These are phyloP conservation scores for Oryza punctata DNA, from an alignment of 176 grass and related monocot species.

Conservation along the genomic window DNA sequence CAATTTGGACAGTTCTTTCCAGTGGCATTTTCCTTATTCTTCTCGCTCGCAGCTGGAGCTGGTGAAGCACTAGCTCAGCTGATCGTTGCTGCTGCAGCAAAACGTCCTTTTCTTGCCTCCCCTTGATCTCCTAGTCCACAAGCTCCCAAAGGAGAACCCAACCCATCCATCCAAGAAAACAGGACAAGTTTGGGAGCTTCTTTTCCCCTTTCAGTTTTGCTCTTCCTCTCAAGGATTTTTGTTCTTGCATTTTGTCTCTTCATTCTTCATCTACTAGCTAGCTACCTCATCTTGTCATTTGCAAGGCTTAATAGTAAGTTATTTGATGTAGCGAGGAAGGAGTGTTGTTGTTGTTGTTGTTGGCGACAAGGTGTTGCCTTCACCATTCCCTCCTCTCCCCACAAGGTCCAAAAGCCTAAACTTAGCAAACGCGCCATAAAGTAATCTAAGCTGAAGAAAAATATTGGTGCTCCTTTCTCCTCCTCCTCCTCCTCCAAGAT, in stretches of 20 bases:
- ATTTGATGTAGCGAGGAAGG: not conserved
- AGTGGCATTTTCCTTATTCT: not conserved
- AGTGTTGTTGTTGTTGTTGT: not conserved
- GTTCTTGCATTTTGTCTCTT: not conserved
- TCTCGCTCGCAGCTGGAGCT: not conserved
- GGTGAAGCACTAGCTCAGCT: not conserved
- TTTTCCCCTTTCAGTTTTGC: not conserved
- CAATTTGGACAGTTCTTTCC: slow-evolving; percentile 17
- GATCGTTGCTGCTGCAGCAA: slow-evolving; percentile 5
- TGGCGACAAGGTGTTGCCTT: slow-evolving; percentile 27
- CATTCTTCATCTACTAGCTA: not conserved
- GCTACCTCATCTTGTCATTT: not conserved
- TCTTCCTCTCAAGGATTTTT: not conserved
- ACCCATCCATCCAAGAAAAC: too few species aligned
- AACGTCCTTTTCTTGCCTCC: not conserved
- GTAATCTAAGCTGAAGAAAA: not conserved
- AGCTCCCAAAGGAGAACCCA: not conserved
- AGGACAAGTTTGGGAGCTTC: not conserved
- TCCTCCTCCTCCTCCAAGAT: slow-evolving; percentile 27
- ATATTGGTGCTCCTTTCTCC: not conserved
- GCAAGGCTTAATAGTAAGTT: not conserved
- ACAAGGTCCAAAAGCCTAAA: slow-evolving; percentile 38
- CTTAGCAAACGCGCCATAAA: slow-evolving; percentile 23
- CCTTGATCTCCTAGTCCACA: slow-evolving; percentile 8
- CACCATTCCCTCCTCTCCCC: slow-evolving; percentile 40